Base-by-base conservation (phyloP, 805 yeast species). In the Sugiyamaella qingdaonensis region DNA sequence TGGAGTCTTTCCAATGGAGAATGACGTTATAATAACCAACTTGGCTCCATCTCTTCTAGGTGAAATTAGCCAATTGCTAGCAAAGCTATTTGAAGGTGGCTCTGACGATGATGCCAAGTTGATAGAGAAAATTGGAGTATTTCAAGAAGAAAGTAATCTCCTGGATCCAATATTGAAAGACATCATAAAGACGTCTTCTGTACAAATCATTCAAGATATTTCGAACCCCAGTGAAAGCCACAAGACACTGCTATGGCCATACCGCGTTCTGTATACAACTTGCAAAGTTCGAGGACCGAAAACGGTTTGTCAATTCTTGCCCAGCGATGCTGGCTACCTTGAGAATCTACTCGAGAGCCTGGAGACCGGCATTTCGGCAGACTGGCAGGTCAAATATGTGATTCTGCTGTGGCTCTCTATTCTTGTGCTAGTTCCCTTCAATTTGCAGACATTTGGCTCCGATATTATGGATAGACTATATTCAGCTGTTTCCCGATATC, bases 381-480 rank as follows among this genome's bases (percentile, higher is more conserved):
- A 45, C 5, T 81, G 85, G 87, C 73, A 76, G 47, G 72, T 72
- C 31, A 63, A 69, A 34, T 82, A 72, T 53, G 67, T 84, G 10
- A 63, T 82, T 41, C 67, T 89, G 8, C 70, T 86, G 2, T 91
- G 96, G 96, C 73, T 88, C 9, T 77, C 85, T 0, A 80, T 84
- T 9, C 69, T 90, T 19, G 77, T 82, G 0, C 69, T 86, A n/a
- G 80, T 84, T 0, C 97, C 98, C 0, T 90, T 91, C 62, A 76
- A 79, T 1, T 69, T 91, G 24, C 68, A 66, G 1, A 57, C 68
- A 0, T 66, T 84, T 13, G 68, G 67, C 1, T 56, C 64, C 2
- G 53, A 63, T 0, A 52, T 67, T 0, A 65, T 77, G 3, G 57
- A 61, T 1, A 50, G 64, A 1, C 60, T 84, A 1, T 76, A 72